These are phyloP conservation scores for Xylaria cubensis DNA, from an alignment of 495 filamentous ascomycete species.

Conservation along the genomic window DNA sequence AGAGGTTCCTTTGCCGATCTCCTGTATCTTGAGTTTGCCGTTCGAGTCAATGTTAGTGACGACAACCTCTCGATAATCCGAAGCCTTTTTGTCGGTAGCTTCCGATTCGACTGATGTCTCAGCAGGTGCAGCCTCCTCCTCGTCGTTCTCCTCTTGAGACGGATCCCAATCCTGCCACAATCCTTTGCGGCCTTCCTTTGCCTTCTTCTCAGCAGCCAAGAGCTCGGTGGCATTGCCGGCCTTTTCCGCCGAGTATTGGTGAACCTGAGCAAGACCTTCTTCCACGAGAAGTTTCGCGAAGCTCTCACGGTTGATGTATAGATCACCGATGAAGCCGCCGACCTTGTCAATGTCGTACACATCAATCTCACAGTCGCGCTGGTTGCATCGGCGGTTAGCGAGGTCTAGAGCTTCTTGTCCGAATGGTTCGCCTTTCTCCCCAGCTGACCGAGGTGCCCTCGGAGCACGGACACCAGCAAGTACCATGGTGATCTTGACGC, in stretches of 20 bases:
- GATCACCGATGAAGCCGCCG: slow-evolving; percentile 94
- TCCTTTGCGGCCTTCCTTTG: slow-evolving; percentile 85
- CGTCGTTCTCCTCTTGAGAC: slow-evolving; percentile 70
- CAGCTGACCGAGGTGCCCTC: slow-evolving; percentile 74
- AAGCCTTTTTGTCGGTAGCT: slow-evolving; percentile 62
- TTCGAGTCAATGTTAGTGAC: slow-evolving; percentile 85
- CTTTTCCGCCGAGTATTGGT: slow-evolving; percentile 94
- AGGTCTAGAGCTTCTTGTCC: slow-evolving; percentile 94
- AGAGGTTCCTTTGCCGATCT: slow-evolving; percentile 80
- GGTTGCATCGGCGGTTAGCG: slow-evolving; percentile 83
- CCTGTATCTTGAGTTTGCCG: slow-evolving; percentile 84
- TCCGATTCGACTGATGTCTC: slow-evolving; percentile 55
- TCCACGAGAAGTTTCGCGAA: slow-evolving; percentile 94
- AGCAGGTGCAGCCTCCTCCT: slow-evolving; percentile 56
- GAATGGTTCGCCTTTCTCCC: slow-evolving; percentile 88
- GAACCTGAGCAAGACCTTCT: slow-evolving; percentile 90
- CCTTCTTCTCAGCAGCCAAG: slow-evolving; percentile 81
- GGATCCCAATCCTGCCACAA: slow-evolving; percentile 96
- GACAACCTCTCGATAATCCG: slow-evolving; percentile 91
- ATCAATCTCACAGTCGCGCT: slow-evolving; percentile 96
- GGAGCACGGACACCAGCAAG: slow-evolving; percentile 95
- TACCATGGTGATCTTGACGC: slow-evolving; percentile 93
- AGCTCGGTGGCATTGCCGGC: slow-evolving; percentile 88
- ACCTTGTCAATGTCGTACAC: slow-evolving; percentile 94
- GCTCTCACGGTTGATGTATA: slow-evolving; percentile 94